phyloP scores from a whole-genome alignment of 1,139 yeast genomes.

The Scheffersomyces titani region DNA sequence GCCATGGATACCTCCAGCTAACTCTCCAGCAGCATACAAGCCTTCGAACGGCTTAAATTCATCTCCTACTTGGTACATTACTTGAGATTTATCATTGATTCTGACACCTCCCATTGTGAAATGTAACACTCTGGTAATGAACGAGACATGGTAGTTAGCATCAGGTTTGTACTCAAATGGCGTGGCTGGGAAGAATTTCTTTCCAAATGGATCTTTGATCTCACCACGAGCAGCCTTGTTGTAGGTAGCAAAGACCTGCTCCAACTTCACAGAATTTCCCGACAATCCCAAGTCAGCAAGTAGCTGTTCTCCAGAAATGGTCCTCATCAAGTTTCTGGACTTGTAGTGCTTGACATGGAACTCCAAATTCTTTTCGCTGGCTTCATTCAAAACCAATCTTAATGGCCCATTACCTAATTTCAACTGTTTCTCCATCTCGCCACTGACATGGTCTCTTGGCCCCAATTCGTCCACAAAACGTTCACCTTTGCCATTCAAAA shows the following conservation, averaged over 20 bases:
- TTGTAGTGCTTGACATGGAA: conserved; percentile 68
- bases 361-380: conserved; percentile 44
- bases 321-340: conserved; percentile 64
- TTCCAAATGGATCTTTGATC: conserved; percentile 48
- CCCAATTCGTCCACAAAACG: conserved; percentile 74
- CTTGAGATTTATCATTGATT: conserved; percentile 60
- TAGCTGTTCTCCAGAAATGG: conserved; percentile 50
- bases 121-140: conserved; percentile 75
- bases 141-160: conserved; percentile 49
- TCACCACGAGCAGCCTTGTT: conserved; percentile 48
- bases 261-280: conserved; percentile 24
- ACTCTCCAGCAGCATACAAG: conserved; percentile 76
- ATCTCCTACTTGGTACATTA: conserved; percentile 41
- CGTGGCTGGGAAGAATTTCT: conserved; percentile 52
- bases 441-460: conserved; percentile 69
- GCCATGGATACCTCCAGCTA: conserved; percentile 84
- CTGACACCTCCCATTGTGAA: conserved; percentile 87
- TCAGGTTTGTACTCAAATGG: conserved; percentile 39
- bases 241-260: conserved; percentile 43
- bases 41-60: conserved; percentile 50
- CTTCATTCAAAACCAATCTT: conserved; percentile 47
- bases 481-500: conserved; percentile 61
- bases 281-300: conserved; percentile 43
- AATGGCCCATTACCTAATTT: conserved; percentile 53
- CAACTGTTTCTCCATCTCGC: conserved; percentile 52